phyloP scores from a whole-genome alignment of 2,329 filamentous ascomycete species.

The Colletotrichum salicis region DNA sequence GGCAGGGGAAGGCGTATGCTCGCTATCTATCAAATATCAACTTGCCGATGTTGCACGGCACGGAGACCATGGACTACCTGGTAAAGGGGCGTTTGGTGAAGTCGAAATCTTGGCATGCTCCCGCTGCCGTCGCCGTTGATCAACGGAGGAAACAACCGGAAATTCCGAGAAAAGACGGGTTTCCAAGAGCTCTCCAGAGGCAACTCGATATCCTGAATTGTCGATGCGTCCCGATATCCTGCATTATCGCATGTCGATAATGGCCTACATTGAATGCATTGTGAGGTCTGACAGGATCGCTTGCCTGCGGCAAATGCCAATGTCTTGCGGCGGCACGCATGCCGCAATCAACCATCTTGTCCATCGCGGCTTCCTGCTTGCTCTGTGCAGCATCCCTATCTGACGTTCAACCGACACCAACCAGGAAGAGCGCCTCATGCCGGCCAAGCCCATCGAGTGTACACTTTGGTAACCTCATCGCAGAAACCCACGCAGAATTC shows the following conservation, averaged over 20 bases:
- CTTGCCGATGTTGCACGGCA: not conserved
- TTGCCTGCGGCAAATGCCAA: constrained; percentile 6
- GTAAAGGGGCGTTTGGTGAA: not conserved
- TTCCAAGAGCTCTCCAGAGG: not conserved
- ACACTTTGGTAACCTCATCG: constrained; percentile 23
- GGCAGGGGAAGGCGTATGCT: constrained; percentile 6
- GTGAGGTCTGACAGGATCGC: constrained; percentile 5
- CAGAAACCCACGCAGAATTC: constrained; percentile 14
- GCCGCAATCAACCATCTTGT: not conserved
- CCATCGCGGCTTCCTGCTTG: constrained; percentile 1
- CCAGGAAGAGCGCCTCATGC: constrained; percentile 16
- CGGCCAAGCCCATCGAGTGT: constrained; percentile 22
- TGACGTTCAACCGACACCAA: constrained; percentile 22
- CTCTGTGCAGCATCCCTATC: constrained; percentile 26
- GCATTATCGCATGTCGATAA: constrained; percentile 5
- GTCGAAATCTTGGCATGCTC: not conserved
- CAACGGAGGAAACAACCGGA: not conserved
- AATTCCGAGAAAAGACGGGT: constrained; percentile 5
- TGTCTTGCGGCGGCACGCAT: constrained; percentile 19
- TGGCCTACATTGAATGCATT: not conserved
- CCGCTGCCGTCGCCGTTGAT: not conserved
- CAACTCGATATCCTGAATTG: not conserved
- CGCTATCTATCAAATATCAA: constrained; percentile 25
- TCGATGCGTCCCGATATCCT: not conserved
- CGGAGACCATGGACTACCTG: not conserved